Conservation (phyloP, 768 basidiomycete genomes). For the Tylopilus sp. region DNA sequence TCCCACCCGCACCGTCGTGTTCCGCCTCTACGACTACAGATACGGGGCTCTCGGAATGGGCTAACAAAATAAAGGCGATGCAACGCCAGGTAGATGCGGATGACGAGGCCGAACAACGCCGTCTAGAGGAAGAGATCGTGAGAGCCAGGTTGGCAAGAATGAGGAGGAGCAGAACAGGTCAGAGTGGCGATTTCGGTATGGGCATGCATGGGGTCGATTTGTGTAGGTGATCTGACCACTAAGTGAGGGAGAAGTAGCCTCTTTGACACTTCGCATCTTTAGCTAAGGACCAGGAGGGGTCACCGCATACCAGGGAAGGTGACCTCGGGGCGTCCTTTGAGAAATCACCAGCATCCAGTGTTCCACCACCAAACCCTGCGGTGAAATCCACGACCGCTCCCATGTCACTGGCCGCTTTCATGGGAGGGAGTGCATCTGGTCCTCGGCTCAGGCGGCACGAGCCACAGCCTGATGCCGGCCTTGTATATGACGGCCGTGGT, state of each 20-base stretch:
- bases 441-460: conserved; percentile 70
- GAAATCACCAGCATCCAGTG: conserved; percentile 1
- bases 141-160: conserved; percentile 45
- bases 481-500: conserved; percentile 63
- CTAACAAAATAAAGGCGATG: conserved; percentile 73
- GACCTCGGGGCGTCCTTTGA: conserved; percentile 10
- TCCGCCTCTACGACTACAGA: conserved; percentile 39
- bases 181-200: conserved; percentile 37
- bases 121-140: conserved; percentile 56
- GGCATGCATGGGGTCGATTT: conserved; percentile 35
- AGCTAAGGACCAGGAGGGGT: conserved; percentile 25
- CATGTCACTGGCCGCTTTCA: conserved; percentile 77
- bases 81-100: conserved; percentile 80
- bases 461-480: conserved; percentile 64
- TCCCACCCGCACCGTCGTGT: conserved; percentile 31
- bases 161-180: conserved; percentile 35
- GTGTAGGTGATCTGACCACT: conserved; percentile 24
- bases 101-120: conserved; percentile 71
- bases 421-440: conserved; percentile 73
- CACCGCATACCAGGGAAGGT: conserved; percentile 4
- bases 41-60: conserved; percentile 75
- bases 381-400: conserved; percentile 37
- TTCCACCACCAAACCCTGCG: conserved; percentile 12
- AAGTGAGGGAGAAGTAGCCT: neutral
- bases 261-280: conserved; percentile 2